phyloP scores from a whole-genome alignment of 2,329 filamentous ascomycete genomes.

The Rhytidhysteron rufulum region DNA sequence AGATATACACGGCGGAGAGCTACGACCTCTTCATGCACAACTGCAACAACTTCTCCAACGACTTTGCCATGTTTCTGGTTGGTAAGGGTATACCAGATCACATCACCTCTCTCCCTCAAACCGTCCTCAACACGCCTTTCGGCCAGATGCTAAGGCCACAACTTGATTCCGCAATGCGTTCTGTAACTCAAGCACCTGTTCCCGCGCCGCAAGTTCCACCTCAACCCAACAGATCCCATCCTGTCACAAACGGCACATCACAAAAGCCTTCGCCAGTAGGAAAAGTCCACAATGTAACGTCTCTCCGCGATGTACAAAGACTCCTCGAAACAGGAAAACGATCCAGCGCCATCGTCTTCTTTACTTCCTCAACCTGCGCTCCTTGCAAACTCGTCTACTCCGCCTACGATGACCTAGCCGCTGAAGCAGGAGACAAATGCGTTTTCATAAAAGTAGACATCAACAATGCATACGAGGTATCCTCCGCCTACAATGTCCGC shows the following conservation, averaged over 20 bases:
- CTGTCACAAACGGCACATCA: constrained; percentile 5
- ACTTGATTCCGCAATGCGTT: constrained; percentile 61
- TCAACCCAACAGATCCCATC: constrained; percentile 8
- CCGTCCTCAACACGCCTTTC: constrained; percentile 80
- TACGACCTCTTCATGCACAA: constrained; percentile 91
- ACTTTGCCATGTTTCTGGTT: constrained; percentile 83
- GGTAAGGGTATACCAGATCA: constrained; percentile 84
- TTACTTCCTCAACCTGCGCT: constrained; percentile 81
- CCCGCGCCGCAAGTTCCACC: constrained; percentile 27
- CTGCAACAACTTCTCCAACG: constrained; percentile 97
- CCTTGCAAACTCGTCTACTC: constrained; percentile 84
- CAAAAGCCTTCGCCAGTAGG: constrained; percentile 22
- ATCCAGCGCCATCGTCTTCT: constrained; percentile 80
- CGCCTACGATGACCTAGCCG: constrained; percentile 73
- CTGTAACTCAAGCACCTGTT: constrained; percentile 57
- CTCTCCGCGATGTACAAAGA: constrained; percentile 56
- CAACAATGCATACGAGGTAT: constrained; percentile 61
- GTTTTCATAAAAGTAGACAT: constrained; percentile 82
- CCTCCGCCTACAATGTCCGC: constrained; percentile 61
- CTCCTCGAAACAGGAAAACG: constrained; percentile 57
- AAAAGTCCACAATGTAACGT: constrained; percentile 60
- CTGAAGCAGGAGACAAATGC: constrained; percentile 64
- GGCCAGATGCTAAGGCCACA: constrained; percentile 84
- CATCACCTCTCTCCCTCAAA: constrained; percentile 79
- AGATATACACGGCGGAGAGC: constrained; percentile 78